Base-by-base conservation (phyloP, 176 grass and related monocot genomes). In the Coix lacrymajobi region DNA sequence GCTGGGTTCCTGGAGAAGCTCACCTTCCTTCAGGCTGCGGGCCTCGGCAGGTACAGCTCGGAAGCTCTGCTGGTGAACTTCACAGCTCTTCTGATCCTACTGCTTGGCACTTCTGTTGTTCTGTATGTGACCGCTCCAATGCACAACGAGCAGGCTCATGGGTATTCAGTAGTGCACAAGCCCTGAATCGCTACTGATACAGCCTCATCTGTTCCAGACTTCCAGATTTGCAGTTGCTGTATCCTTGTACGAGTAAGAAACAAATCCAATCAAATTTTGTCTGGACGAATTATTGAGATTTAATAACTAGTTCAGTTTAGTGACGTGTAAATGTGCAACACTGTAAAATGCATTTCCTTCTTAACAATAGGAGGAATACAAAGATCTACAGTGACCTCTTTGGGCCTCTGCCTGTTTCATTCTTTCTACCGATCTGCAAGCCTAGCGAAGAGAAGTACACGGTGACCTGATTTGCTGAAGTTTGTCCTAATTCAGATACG, bases 1-100 rank as follows among this genome's bases (percentile, higher is more conserved):
- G 68, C 77, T 98, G 37, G 96, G 16, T 93, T 98, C 57, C 69
- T 93, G 54, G 96, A 95, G 87, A 98, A 98, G 87, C 87, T 98
- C 66, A 96, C 96, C 56, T 98, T 98, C 83, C 91, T 95, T 30
- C 69, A 92, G 84, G 9, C 31, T 0, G 30, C 17, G 0, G 56
- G 56, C 22, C 34, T 98, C 2, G 66, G 40, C 69, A 90, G 26
- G 85, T 90, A 86, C 67, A 83, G 91, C 51, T 63, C 73, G 0
- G 96, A 98, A 69, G 85, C 93, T 4, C n/a, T 95, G 60, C 51
- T 92, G 32, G 80, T 95, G 22, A 98, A 95, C 78, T 92, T 90
- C 80, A 92, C 77, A 1, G 93, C 93, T 8, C 11, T 95, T 67
- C 46, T 88, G 2, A 89, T 98, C 60, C 28, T 96, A 33, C 75